Conservation (phyloP, 371 early-diverging fungal genomes). For the Batrachochytrium dendrobatidis region DNA sequence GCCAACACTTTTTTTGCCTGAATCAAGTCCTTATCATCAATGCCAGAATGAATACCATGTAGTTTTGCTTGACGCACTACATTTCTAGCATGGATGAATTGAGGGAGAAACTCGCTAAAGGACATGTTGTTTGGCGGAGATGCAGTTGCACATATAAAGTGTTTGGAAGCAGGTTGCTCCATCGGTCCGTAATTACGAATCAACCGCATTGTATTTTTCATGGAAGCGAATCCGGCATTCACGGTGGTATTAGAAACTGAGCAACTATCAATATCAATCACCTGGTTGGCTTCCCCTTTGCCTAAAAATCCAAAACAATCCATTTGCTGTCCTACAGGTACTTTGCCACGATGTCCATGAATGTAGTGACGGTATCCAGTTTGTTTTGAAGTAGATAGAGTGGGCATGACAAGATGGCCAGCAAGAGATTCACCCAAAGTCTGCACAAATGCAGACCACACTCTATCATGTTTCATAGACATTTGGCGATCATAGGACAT, state of each 20-base stretch:
- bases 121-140: too few relatives aligned
- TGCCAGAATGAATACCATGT: neutral
- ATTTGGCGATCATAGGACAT: neutral
- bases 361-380: neutral
- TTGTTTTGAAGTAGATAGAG: neutral
- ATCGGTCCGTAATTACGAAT: too few relatives aligned
- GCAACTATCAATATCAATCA: too few relatives aligned
- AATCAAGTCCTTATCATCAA: neutral
- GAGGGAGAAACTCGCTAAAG: too few relatives aligned
- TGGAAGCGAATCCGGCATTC: too few relatives aligned
- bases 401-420: neutral
- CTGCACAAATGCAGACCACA: neutral
- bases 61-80: neutral
- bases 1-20: neutral
- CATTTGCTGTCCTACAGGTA: neutral
- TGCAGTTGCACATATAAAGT: too few relatives aligned
- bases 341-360: neutral
- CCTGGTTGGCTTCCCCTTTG: neutral
- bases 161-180: too few relatives aligned
- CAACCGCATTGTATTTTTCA: too few relatives aligned
- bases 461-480: neutral
- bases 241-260: too few relatives aligned
- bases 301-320: neutral
- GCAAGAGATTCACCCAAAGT: neutral
- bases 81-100: too few relatives aligned